A percentile compares a stretch with the other conserved stretches of the same genome.
Evolutionary conservation across 176 grass and related monocot genomes (phyloP).

Genomic region (Sorghum bicolor): DNA sequence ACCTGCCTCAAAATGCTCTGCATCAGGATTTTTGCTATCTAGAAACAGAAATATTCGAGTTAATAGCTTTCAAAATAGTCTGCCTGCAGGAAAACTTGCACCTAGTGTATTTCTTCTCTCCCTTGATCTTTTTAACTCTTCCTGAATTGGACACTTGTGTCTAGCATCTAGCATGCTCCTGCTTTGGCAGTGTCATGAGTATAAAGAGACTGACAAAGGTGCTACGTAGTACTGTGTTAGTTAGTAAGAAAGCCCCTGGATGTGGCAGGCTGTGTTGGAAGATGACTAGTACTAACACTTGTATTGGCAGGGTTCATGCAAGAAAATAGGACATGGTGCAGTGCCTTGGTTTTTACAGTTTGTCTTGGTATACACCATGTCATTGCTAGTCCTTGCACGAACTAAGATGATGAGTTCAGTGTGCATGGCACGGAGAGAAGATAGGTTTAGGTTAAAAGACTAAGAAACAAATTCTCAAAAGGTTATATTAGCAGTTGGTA

Average conservation of each 20-base stretch:
- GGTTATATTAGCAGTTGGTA: background rate
- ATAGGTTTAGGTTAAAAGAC: background rate
- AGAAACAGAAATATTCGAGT: background rate
- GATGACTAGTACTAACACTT: background rate
- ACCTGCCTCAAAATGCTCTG: background rate
- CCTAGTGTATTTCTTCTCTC: background rate
- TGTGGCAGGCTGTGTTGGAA: background rate
- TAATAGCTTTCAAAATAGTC: background rate
- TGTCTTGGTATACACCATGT: background rate
- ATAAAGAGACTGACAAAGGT: background rate
- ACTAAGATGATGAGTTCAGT: background rate
- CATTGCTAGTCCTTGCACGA: background rate
- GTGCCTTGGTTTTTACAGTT: background rate
- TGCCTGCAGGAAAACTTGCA: background rate
- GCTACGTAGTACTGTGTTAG: background rate
- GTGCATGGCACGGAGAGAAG: background rate
- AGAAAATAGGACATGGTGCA: background rate
- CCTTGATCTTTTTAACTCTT: background rate
- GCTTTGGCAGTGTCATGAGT: slow-evolving; percentile 5
- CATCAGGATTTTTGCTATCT: background rate
- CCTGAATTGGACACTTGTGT: background rate
- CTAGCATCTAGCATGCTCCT: background rate
- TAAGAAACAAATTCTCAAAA: background rate
- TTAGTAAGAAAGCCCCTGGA: background rate
- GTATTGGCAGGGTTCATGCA: background rate